Evolutionary conservation across 768 basidiomycete genomes (phyloP), one percentile per base, ranked within the genome.

Genomic region (Chiua virens): DNA sequence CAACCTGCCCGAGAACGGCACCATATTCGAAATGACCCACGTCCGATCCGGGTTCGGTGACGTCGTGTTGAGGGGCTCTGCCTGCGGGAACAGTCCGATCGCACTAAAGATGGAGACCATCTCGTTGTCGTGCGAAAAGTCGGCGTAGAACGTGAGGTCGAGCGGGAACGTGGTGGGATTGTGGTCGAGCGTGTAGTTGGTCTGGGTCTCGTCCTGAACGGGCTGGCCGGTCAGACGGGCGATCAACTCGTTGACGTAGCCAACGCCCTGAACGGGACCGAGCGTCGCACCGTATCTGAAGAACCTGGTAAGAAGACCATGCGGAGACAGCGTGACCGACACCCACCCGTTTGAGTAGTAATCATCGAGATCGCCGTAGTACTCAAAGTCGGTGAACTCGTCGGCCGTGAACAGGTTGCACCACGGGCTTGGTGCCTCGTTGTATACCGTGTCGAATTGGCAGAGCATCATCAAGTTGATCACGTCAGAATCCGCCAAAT

Each of bases 121-220:
- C 61, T 85, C 71, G 66, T 91, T 87, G 63, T 93, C 92, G 64
- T 94, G 92, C 10, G 87, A 82, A 66, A 93, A 92, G 69, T 94
- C 91, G 21, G 80, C 83, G 60, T 88, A 89, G 41, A 90, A 61
- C 6, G 73, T 72, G 51, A 79, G 78, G 52, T 82, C 60, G 13
- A 89, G 75, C 0, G 91, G 90, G 72, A 94, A 94, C 0, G 88
- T 90, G 13, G 59, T 58, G 0, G 82, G 80, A 5, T 78, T 75
- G 0, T 72, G 59, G 62, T 87, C 83, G 25, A 94, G 76, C 1
- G 90, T 92, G 10, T 67, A 68, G 67, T 93, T 93, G 3, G 87
- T 89, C 58, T 87, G 85, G 0, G 89, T 92, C 54, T 77, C 61
- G 67, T 92, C 89, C 36, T 64, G 64, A 25, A 90, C 86, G 2